phyloP scores from a whole-genome alignment of 129 eudicot genomes.

The Ambrosia trifida region DNA sequence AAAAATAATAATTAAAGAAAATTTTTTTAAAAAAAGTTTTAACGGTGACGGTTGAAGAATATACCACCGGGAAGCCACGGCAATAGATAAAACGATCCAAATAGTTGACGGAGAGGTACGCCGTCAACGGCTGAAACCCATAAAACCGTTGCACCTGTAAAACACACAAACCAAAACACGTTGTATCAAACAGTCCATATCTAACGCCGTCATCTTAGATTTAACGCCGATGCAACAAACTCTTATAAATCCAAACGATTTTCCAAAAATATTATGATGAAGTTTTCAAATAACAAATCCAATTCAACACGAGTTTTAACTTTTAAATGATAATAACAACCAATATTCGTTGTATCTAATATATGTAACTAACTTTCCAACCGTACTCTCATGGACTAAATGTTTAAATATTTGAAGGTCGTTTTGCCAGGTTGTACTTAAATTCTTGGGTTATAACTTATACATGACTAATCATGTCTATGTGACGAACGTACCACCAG shows the following conservation, averaged over 20 bases:
- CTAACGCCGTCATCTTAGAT: constrained; percentile 6
- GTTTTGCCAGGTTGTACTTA: too few relatives aligned
- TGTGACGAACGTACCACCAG: too few relatives aligned
- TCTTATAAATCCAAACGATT: neutral
- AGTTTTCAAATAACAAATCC: constrained; percentile 1
- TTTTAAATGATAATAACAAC: constrained; percentile 6
- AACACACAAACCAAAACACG: neutral
- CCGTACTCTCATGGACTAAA: neutral
- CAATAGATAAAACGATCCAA: constrained; percentile 76
- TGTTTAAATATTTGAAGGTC: too few relatives aligned
- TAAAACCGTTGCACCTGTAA: constrained; percentile 72
- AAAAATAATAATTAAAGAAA: neutral
- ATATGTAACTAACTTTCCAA: constrained; percentile 16
- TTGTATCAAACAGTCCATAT: neutral
- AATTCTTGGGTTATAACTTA: too few relatives aligned
- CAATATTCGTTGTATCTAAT: constrained; percentile 1
- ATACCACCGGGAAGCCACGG: constrained; percentile 74
- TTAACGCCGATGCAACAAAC: neutral
- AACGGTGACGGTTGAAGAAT: constrained; percentile 15
- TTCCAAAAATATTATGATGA: too few relatives aligned
- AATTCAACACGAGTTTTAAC: constrained; percentile 17
- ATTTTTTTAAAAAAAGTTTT: neutral
- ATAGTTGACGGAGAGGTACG: constrained; percentile 88
- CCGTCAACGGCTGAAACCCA: constrained; percentile 88
- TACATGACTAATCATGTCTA: too few relatives aligned